Evolutionary conservation across 192 early-diverging fungal species (phyloP).

Genomic region (Umbelopsis ramanniana): DNA sequence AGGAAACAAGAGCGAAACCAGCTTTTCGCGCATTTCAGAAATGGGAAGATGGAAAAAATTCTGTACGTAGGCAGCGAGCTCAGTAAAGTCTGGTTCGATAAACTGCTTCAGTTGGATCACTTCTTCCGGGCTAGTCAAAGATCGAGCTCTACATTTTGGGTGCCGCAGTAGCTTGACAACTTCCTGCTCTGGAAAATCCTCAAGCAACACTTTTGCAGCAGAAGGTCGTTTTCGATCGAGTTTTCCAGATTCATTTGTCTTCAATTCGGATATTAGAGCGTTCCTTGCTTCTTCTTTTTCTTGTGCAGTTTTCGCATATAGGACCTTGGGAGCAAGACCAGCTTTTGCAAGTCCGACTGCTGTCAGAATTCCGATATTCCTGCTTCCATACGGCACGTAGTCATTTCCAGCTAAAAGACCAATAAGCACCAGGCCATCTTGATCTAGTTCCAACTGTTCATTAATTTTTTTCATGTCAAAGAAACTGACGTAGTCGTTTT

Average conservation of each 20-base stretch:
- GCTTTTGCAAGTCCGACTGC: slow-evolving; percentile 23
- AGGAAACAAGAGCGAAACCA: background rate
- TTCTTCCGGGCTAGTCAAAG: background rate
- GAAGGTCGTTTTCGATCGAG: slow-evolving; percentile 11
- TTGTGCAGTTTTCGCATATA: slow-evolving; percentile 20
- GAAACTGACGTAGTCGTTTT: background rate
- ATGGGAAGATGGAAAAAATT: background rate
- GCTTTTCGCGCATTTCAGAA: background rate
- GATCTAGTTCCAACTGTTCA: slow-evolving; percentile 18
- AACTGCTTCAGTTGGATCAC: background rate
- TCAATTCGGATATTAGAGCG: slow-evolving; percentile 5
- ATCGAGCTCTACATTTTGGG: background rate
- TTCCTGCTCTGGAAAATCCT: slow-evolving; percentile 10
- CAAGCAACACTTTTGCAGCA: background rate
- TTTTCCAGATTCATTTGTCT: slow-evolving; percentile 15
- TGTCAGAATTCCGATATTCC: slow-evolving; percentile 22
- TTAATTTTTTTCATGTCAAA: slow-evolving; percentile 22
- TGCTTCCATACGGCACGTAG: slow-evolving; percentile 20
- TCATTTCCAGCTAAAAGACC: slow-evolving; percentile 30
- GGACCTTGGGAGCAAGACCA: slow-evolving; percentile 12
- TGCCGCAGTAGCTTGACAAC: background rate
- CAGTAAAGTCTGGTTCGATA: background rate
- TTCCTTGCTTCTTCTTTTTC: background rate
- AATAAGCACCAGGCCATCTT: slow-evolving; percentile 32
- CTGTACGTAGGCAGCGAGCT: background rate